Evolutionary conservation across 2,329 filamentous ascomycete species (phyloP), one percentile per base, ranked within the genome.

Genomic region (Stagonosporopsis chrysanthemi): DNA sequence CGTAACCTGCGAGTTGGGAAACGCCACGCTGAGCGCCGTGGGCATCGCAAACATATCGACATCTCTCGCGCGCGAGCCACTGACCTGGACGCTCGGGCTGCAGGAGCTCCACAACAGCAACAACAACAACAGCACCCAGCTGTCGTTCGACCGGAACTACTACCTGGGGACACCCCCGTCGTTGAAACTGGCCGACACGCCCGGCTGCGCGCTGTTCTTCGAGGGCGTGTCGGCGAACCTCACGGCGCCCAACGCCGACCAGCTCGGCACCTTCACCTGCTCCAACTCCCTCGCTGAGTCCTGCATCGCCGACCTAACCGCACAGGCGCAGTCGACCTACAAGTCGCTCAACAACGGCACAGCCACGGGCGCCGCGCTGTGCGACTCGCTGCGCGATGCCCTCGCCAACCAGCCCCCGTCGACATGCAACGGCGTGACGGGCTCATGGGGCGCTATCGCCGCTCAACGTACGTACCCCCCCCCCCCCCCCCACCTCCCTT

Each of bases 61-160:
- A 6, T 17, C 28, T 7, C 31, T 58, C 22, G 28, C 43, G 19
- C 15, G 36, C 19, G 26, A 38, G 35, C 55, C 55, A n/a, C 44
- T 58, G 19, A 58, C 55, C 17, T 58, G 55, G 55, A 58, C 55
- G 5, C 31, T 52, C 22, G 53, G 53, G 6, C 50, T 52, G 19
- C 41, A 52, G 33, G 50, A 52, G 29, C 41, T 39, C 19, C 14
- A 45, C 14, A 22, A n/a, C n/a, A 44, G 38, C n/a, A 23, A 15
- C n/a, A 19, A 19, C 19, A 19, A n/a, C n/a, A 44, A 44, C n/a
- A 23, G 22, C n/a, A 38, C 33, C 6, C 7, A 45, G 7, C 40
- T 23, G 22, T 31, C 33, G 4, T 56, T 42, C n/a, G 55, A 58
- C 35, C 55, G 43, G 9, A 58, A 53, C 29, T 58, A 28, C 44